Evolutionary conservation across 208 protist genomes (phyloP).

Genomic region (Novymonas esmeraldas): DNA sequence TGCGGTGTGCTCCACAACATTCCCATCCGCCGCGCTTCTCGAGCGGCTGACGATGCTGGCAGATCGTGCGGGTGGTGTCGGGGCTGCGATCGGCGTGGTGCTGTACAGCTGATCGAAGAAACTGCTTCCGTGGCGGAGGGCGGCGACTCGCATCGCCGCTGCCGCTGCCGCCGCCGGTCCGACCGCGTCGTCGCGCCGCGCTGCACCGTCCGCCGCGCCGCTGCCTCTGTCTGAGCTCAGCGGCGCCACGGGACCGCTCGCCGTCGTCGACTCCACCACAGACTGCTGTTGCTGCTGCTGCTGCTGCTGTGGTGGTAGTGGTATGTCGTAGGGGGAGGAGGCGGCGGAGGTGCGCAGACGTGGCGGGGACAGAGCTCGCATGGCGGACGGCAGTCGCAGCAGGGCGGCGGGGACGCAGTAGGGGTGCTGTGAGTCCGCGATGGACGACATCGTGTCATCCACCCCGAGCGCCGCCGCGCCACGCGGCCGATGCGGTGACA

Average conservation of each 20-base stretch:
- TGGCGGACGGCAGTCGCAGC: slow-evolving; percentile 18
- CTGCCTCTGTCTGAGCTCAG: neutral
- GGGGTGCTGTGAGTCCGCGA: slow-evolving; percentile 25
- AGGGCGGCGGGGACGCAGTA: slow-evolving; percentile 22
- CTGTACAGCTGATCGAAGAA: slow-evolving; percentile 20
- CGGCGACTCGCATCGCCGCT: neutral
- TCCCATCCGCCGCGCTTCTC: no score
- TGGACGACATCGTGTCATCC: slow-evolving; percentile 17
- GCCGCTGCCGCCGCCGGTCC: neutral
- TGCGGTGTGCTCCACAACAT: no score
- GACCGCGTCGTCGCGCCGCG: neutral
- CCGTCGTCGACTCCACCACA: neutral
- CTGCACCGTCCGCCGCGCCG: neutral
- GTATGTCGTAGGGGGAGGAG: neutral
- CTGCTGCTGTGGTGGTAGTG: neutral
- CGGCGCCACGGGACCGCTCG: neutral
- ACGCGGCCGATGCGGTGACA: neutral
- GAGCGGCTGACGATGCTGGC: neutral
- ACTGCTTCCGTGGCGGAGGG: slow-evolving; percentile 20
- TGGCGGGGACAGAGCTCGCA: slow-evolving; percentile 10
- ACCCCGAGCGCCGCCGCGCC: neutral
- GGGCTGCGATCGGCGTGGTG: neutral
- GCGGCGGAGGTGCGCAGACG: neutral
- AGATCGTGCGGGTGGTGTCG: neutral
- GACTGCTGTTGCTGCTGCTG: slow-evolving; percentile 3